Conservation (phyloP, 768 basidiomycete genomes). For the Tephrocybe sp. region DNA sequence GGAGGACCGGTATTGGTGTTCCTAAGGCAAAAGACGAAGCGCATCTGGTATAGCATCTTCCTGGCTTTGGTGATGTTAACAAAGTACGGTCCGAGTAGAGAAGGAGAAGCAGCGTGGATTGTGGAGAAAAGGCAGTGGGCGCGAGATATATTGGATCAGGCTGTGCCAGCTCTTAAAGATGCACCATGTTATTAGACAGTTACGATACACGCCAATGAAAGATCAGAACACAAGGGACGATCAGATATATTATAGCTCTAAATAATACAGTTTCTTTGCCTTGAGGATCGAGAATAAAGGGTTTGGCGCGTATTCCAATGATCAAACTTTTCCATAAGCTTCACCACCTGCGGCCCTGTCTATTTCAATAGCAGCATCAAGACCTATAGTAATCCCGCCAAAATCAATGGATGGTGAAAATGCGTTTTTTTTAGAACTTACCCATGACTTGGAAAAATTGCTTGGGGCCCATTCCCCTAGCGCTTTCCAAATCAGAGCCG, state of each 20-base stretch:
- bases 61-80: conserved; percentile 52
- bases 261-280: too few species aligned
- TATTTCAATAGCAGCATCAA: conserved; percentile 22
- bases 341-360: conserved; percentile 15
- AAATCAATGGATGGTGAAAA: background rate
- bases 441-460: conserved; percentile 52
- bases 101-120: conserved; percentile 13
- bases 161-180: conserved; percentile 41
- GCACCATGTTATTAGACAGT: conserved; percentile 37
- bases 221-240: too few species aligned
- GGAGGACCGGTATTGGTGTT: conserved; percentile 52
- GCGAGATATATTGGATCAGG: conserved; percentile 33
- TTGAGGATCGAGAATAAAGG: too few species aligned
- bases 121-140: conserved; percentile 37
- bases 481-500: conserved; percentile 42
- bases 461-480: conserved; percentile 45
- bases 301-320: background rate
- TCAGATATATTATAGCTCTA: too few species aligned
- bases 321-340: conserved; percentile 8
- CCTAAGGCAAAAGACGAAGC: conserved; percentile 68
- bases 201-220: too few species aligned
- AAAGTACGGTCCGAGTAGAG: conserved; percentile 25
- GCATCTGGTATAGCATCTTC: conserved; percentile 74
- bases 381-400: conserved; percentile 8
- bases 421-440: conserved; percentile 9